Conservation (phyloP, 768 basidiomycete genomes). For the Mycena galericulata region DNA sequence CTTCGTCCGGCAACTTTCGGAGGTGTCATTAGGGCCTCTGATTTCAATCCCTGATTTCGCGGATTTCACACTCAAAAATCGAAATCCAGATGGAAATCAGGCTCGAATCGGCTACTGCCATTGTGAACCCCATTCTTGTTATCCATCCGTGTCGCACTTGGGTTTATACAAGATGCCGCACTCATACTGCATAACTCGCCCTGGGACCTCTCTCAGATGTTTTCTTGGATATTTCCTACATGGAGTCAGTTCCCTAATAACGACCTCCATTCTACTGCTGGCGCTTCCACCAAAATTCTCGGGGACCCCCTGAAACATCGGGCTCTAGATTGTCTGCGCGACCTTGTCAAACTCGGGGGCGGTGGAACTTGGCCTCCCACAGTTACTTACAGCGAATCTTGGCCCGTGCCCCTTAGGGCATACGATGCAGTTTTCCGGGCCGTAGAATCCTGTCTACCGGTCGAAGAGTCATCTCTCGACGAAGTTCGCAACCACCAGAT, state of each 20-base stretch:
- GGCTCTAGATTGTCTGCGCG: constrained; percentile 3
- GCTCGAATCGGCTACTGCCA: neutral
- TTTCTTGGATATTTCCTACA: constrained; percentile 9
- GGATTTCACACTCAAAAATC: no score
- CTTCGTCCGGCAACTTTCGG: no score
- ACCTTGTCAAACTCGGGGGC: constrained; percentile 13
- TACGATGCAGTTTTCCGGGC: constrained; percentile 12
- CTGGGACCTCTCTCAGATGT: no score
- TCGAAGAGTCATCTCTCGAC: constrained; percentile 19
- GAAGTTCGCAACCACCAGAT: constrained; percentile 11
- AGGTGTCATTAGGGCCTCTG: no score
- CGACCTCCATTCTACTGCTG: neutral
- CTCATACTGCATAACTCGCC: no score
- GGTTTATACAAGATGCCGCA: no score
- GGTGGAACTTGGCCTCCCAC: constrained; percentile 27
- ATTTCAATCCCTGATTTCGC: no score
- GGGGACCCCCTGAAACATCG: neutral
- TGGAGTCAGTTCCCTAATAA: neutral
- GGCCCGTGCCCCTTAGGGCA: constrained; percentile 2
- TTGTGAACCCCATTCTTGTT: neutral
- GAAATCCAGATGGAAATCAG: no score
- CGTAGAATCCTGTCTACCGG: constrained; percentile 9
- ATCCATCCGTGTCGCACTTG: no score
- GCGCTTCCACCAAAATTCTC: neutral
- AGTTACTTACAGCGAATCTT: constrained; percentile 19